Evolutionary conservation across 768 basidiomycete species (phyloP), one percentile per base, ranked within the genome.

Genomic region (Auriscalpium vulgare): DNA sequence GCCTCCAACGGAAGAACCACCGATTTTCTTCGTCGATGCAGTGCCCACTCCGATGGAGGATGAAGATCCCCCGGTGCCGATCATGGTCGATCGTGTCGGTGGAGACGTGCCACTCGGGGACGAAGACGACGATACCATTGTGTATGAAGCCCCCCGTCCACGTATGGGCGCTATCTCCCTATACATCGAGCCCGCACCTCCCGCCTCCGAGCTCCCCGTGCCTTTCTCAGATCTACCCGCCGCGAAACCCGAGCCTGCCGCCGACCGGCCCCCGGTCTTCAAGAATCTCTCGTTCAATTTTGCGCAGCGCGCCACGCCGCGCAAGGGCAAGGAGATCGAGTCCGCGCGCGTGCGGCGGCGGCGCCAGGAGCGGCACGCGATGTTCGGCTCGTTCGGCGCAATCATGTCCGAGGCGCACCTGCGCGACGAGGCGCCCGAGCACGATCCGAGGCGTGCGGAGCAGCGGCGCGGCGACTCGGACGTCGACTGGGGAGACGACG

Each of bases 131-230:
- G 88, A 91, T 55, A 65, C 79, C 4, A 89, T 91, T 54, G 87
- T 91, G 10, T 90, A 90, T 63, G 83, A 82, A 23, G 87, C 87
- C 0, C 88, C 88, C 0, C 79, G 87, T 63, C 88, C 87, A 5
- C 79, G 85, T 14, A 59, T 35, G 45, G 51, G 53, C 37, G 37
- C 10, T 16, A 23, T 29, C 55, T 19, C 29, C 16, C 34, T 21
- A 21, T 21, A 21, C 34, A 8, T n/a, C 37, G 8, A 56, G 16
- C 45, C 55, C 8, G 46, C 46, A 5, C 17, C 55, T 49, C 8
- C 16, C 10, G 6, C 47, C 35, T 16, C 16, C 13, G 37, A 47
- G 13, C 45, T 47, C 6, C 2, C 8, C 8, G 29, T 51, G 10
- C 17, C n/a, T 23, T 11, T 10, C 5, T 34, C 16, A 37, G 37